These are phyloP conservation scores for Neurospora sp. DNA, from an alignment of 495 filamentous ascomycete genomes.

Conservation along the genomic window DNA sequence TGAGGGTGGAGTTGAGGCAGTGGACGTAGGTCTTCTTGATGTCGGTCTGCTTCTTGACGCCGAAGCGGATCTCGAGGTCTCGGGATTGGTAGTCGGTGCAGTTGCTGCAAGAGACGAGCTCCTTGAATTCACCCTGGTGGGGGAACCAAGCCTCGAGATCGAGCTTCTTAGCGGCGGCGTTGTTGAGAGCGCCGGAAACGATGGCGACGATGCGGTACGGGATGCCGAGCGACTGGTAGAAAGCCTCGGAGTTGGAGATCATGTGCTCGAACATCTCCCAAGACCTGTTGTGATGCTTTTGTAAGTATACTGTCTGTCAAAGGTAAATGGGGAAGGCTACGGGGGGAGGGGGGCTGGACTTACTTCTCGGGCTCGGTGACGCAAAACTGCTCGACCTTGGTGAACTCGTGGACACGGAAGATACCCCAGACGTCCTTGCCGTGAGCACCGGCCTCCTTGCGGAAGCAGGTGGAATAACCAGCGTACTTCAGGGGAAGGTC, in stretches of 20 bases:
- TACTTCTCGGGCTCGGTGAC: conserved; percentile 81
- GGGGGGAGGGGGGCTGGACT: not conserved
- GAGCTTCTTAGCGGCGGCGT: conserved; percentile 88
- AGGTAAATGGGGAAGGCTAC: not conserved
- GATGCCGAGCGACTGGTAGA: conserved; percentile 81
- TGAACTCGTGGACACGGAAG: conserved; percentile 97
- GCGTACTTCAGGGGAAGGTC: conserved; percentile 90
- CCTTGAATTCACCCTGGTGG: conserved; percentile 77
- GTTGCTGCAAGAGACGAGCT: conserved; percentile 81
- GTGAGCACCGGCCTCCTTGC: conserved; percentile 86
- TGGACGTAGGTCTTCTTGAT: conserved; percentile 87
- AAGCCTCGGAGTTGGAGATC: conserved; percentile 83
- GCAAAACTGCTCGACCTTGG: conserved; percentile 96
- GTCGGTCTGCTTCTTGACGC: conserved; percentile 35
- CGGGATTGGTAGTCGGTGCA: conserved; percentile 93
- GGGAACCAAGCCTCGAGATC: conserved; percentile 98
- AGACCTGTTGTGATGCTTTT: conserved; percentile 27
- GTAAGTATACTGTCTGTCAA: not conserved
- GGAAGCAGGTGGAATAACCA: conserved; percentile 88
- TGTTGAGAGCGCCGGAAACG: conserved; percentile 89
- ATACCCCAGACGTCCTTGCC: conserved; percentile 97
- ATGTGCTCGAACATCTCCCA: conserved; percentile 92
- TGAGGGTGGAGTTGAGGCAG: conserved; percentile 83
- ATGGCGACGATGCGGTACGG: conserved; percentile 89
- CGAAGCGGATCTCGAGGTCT: conserved; percentile 62